Evolutionary conservation across 2,329 filamentous ascomycete genomes (phyloP).

Genomic region (Cytospora mali): DNA sequence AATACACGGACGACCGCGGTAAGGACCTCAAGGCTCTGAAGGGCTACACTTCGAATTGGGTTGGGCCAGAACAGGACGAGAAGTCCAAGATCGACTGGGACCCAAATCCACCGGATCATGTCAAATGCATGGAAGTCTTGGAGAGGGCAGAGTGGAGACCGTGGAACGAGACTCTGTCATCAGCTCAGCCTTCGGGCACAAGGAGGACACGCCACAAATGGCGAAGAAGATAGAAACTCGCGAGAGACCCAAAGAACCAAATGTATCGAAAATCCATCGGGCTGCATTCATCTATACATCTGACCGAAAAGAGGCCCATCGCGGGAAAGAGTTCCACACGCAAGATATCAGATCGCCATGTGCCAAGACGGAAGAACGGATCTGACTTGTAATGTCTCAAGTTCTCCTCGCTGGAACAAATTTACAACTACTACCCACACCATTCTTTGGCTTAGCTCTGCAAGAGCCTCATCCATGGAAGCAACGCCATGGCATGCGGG

Average conservation of each 20-base stretch:
- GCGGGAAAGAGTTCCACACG: not conserved
- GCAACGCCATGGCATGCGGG: conserved; percentile 1
- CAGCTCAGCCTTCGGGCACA: not conserved
- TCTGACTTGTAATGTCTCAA: not conserved
- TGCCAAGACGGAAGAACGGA: not conserved
- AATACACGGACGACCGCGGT: conserved; percentile 52
- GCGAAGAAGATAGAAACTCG: not conserved
- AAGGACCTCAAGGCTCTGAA: conserved; percentile 51
- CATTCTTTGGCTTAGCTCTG: not conserved
- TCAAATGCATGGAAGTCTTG: conserved; percentile 52
- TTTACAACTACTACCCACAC: conserved; percentile 3
- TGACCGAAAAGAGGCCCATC: not conserved
- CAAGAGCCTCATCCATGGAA: not conserved
- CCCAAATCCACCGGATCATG: conserved; percentile 45
- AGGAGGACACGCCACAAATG: not conserved
- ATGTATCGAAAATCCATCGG: not conserved
- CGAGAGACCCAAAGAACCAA: too few species aligned
- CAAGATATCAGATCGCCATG: not conserved
- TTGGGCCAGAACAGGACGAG: conserved; percentile 34
- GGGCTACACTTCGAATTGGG: conserved; percentile 49
- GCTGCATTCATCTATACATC: not conserved
- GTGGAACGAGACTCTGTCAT: conserved; percentile 42
- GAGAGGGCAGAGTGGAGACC: conserved; percentile 45
- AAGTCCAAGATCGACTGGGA: conserved; percentile 45
- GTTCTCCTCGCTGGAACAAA: not conserved